These are phyloP conservation scores for Trametopsis cervina DNA, from an alignment of 768 basidiomycete genomes.

Conservation along the genomic window DNA sequence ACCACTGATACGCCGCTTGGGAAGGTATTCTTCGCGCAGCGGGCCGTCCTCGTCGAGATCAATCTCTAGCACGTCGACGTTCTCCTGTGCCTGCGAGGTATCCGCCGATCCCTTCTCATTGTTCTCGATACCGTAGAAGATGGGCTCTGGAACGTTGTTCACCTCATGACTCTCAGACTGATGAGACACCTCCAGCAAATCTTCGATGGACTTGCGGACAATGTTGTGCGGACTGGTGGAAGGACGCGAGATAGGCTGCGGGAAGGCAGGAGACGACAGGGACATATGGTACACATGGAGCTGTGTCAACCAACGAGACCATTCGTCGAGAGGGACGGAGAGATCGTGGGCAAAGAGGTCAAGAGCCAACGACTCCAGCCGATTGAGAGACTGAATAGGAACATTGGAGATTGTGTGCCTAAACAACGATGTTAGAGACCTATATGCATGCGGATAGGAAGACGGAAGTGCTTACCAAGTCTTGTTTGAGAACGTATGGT, in stretches of 20 bases:
- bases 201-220: slow-evolving; percentile 63
- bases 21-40: slow-evolving; percentile 73
- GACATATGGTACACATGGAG: slow-evolving; percentile 60
- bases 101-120: slow-evolving; percentile 36
- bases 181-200: slow-evolving; percentile 48
- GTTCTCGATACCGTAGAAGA: slow-evolving; percentile 69
- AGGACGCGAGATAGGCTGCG: slow-evolving; percentile 75
- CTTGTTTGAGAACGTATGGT: slow-evolving; percentile 86
- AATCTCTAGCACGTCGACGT: slow-evolving; percentile 53
- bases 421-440: not conserved
- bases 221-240: slow-evolving; percentile 65
- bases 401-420: slow-evolving; percentile 82
- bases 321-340: slow-evolving; percentile 54
- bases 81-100: slow-evolving; percentile 36
- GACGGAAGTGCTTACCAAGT: slow-evolving; percentile 53
- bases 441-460: not conserved
- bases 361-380: slow-evolving; percentile 61
- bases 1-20: slow-evolving; percentile 51
- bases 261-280: slow-evolving; percentile 48
- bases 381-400: slow-evolving; percentile 63
- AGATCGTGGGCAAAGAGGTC: slow-evolving; percentile 68
- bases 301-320: slow-evolving; percentile 68
- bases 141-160: slow-evolving; percentile 44
- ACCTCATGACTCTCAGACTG: slow-evolving; percentile 15
- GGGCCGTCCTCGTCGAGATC: slow-evolving; percentile 82